Conservation (phyloP, 2,329 filamentous ascomycete species). For the Botrytis hyacinthi region DNA sequence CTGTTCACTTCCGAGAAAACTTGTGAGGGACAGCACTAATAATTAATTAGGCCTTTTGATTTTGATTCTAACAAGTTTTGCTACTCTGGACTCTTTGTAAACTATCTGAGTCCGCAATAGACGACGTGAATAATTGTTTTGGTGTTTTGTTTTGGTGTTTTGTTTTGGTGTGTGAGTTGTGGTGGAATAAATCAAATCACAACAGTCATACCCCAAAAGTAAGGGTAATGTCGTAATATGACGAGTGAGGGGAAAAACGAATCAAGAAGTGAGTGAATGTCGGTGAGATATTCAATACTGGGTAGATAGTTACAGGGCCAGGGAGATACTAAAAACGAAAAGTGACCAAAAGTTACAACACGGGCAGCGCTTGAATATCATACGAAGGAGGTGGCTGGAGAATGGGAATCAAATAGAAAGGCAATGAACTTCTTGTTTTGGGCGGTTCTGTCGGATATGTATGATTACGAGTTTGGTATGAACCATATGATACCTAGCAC, state of each 20-base stretch:
- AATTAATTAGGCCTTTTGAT: neutral
- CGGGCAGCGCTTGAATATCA: neutral
- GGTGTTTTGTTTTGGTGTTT: constrained; percentile 2
- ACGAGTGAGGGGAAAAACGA: constrained; percentile 14
- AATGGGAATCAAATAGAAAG: neutral
- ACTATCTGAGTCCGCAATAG: neutral
- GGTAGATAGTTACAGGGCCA: constrained; percentile 6
- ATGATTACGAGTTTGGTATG: neutral
- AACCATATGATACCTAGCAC: neutral
- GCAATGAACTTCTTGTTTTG: neutral
- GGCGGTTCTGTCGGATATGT: neutral
- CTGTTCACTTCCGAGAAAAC: neutral
- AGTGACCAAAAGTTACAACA: neutral
- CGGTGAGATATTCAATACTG: constrained; percentile 14
- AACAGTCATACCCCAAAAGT: constrained; percentile 2
- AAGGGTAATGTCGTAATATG: constrained; percentile 7
- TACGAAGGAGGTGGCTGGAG: neutral
- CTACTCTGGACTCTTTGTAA: neutral
- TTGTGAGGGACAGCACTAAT: constrained; percentile 7
- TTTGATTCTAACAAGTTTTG: neutral
- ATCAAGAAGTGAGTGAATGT: constrained; percentile 20
- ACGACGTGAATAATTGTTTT: neutral
- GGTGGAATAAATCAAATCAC: constrained; percentile 9
- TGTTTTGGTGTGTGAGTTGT: neutral
- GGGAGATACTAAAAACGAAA: neutral